A percentile compares a stretch with the other conserved stretches of the same genome.
phyloP scores from a whole-genome alignment of 1,284 basidiomycete genomes.

The Ceratobasidium sp. region DNA sequence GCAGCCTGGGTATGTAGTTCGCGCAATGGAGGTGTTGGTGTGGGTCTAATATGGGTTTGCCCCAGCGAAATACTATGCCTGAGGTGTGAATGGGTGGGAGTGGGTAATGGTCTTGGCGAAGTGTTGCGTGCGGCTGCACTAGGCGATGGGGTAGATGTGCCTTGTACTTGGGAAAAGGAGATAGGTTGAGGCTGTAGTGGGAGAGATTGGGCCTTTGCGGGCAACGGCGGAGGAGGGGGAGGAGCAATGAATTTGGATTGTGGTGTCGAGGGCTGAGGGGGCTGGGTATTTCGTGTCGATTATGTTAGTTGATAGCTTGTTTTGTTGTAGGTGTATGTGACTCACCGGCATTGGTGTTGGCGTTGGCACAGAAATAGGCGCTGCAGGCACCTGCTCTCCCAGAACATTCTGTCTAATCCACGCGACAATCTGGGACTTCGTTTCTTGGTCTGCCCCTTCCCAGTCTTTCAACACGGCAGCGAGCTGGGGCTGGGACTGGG shows the following conservation, averaged over 20 bases:
- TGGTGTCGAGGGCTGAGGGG: background rate
- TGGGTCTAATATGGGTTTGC: background rate
- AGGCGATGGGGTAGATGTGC: background rate
- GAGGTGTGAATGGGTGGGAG: background rate
- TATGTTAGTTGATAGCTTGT: background rate
- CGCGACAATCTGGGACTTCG: background rate
- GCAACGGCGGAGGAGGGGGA: constrained; percentile 27
- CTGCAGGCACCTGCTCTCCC: background rate
- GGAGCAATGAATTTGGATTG: constrained; percentile 19
- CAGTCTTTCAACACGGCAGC: constrained; percentile 25
- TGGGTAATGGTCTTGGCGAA: background rate
- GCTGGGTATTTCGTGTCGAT: background rate
- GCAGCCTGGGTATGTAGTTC: constrained; percentile 27
- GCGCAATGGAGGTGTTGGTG: constrained; percentile 2
- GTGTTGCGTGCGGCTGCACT: background rate
- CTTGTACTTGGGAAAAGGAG: background rate
- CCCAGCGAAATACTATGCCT: background rate
- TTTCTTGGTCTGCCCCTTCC: constrained; percentile 17
- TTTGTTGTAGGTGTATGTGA: no score
- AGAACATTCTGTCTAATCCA: constrained; percentile 30
- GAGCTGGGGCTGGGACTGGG: constrained; percentile 19
- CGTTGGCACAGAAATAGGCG: background rate
- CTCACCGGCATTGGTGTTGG: background rate
- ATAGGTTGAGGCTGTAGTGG: background rate
- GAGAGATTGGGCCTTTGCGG: background rate